These are phyloP conservation scores for Kockiozyma suomiensis DNA, from an alignment of 805 yeast genomes.

Conservation along the genomic window DNA sequence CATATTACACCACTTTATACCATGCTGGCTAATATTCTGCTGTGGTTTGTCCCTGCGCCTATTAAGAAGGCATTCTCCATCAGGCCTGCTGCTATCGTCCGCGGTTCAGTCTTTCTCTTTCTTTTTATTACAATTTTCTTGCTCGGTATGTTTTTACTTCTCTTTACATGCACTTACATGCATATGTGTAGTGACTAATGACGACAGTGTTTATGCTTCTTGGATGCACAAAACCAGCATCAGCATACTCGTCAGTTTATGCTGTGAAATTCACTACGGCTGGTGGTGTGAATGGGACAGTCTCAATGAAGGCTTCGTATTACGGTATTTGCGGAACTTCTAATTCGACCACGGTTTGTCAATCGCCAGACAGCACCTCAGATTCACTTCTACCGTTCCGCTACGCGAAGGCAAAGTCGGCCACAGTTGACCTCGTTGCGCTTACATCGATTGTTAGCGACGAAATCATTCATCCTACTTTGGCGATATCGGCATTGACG, in stretches of 20 bases:
- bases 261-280: slow-evolving; percentile 18
- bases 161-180: background rate
- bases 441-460: slow-evolving; percentile 32
- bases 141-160: slow-evolving; percentile 7
- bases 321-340: slow-evolving; percentile 28
- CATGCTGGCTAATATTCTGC: background rate
- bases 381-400: background rate
- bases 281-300: slow-evolving; percentile 8
- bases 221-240: slow-evolving; percentile 23
- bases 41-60: slow-evolving; percentile 7
- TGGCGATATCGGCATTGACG: slow-evolving; percentile 46
- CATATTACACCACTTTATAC: background rate
- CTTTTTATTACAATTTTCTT: slow-evolving; percentile 25
- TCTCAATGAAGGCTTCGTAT: slow-evolving; percentile 22
- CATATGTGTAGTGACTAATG: background rate
- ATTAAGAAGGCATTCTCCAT: background rate
- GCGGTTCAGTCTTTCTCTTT: slow-evolving; percentile 8
- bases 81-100: slow-evolving; percentile 7
- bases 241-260: slow-evolving; percentile 29
- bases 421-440: slow-evolving; percentile 26
- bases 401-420: slow-evolving; percentile 6
- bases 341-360: slow-evolving; percentile 11
- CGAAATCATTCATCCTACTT: slow-evolving; percentile 46
- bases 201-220: slow-evolving; percentile 21
- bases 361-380: background rate